Conservation (phyloP, 441 rosid genomes). For the Kokia cookei region DNA sequence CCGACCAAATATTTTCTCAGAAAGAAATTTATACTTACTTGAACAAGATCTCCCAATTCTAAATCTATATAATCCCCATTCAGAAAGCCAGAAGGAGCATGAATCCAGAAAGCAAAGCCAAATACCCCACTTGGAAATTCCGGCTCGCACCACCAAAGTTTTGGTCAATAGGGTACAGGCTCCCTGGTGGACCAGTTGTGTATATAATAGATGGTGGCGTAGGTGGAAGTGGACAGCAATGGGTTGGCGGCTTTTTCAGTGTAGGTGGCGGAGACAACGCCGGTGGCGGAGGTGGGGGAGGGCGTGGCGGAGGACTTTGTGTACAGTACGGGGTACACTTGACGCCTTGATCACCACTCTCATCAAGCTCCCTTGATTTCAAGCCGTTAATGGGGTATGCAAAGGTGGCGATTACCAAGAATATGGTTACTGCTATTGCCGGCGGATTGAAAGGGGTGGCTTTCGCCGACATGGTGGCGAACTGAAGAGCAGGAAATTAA, state of each 20-base stretch:
- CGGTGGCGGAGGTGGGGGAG: slow-evolving; percentile 26
- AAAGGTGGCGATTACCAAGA: slow-evolving; percentile 18
- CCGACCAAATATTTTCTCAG: not conserved
- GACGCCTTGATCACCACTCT: slow-evolving; percentile 20
- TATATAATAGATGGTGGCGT: slow-evolving; percentile 46
- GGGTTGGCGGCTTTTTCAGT: slow-evolving; percentile 38
- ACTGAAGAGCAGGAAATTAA: not conserved
- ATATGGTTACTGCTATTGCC: not conserved
- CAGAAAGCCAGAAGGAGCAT: slow-evolving; percentile 31
- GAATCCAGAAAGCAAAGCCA: slow-evolving; percentile 33
- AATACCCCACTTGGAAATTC: slow-evolving; percentile 12
- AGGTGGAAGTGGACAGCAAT: slow-evolving; percentile 44
- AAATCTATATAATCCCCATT: slow-evolving; percentile 7
- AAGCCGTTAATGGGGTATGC: slow-evolving; percentile 23
- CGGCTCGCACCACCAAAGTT: slow-evolving; percentile 19
- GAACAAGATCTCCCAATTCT: not conserved
- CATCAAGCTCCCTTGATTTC: slow-evolving; percentile 35
- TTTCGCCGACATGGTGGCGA: slow-evolving; percentile 12
- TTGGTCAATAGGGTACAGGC: slow-evolving; percentile 56
- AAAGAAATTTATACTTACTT: no score
- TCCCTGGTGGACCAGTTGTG: slow-evolving; percentile 76
- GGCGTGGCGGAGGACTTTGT: slow-evolving; percentile 35
- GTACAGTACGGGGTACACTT: slow-evolving; percentile 50
- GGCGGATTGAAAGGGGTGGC: not conserved
- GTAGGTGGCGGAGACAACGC: slow-evolving; percentile 27